Evolutionary conservation across 768 basidiomycete genomes (phyloP).

Genomic region (Termitomyces sp.): DNA sequence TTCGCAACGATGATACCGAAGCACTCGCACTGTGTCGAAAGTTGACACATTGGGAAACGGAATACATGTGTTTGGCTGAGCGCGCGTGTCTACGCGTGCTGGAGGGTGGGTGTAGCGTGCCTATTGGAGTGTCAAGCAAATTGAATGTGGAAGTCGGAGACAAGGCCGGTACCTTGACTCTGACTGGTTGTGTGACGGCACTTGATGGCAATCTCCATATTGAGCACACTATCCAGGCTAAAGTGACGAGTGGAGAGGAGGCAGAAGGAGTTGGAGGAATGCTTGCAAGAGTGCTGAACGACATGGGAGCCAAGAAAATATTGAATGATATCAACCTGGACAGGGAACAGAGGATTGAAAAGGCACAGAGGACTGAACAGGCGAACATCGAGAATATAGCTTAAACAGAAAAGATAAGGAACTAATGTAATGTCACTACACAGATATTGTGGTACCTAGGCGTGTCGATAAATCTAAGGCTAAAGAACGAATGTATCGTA

Average conservation of each 20-base stretch:
- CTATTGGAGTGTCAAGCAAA: conserved; percentile 73
- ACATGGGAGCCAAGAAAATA: conserved; percentile 70
- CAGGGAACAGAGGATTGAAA: conserved; percentile 41
- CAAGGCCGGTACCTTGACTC: conserved; percentile 36
- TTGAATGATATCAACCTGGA: conserved; percentile 79
- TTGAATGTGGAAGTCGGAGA: conserved; percentile 28
- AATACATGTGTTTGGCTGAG: conserved; percentile 78
- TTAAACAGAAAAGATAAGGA: not conserved
- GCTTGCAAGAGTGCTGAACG: conserved; percentile 60
- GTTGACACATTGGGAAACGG: conserved; percentile 72
- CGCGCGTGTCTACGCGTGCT: conserved; percentile 82
- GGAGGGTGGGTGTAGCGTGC: conserved; percentile 97
- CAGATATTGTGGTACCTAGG: not conserved
- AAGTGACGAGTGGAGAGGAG: conserved; percentile 46
- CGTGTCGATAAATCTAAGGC: not conserved
- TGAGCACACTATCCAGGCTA: conserved; percentile 49
- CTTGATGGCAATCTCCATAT: conserved; percentile 72
- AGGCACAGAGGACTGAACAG: conserved; percentile 30
- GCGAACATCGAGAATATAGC: conserved; percentile 1
- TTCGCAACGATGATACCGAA: conserved; percentile 59
- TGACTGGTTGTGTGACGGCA: conserved; percentile 83
- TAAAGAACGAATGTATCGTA: conserved; percentile 18
- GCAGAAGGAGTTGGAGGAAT: conserved; percentile 64
- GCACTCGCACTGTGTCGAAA: conserved; percentile 58
- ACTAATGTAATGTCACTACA: not conserved